These are phyloP conservation scores for Boletus vermiculosoides DNA, from an alignment of 768 basidiomycete species.

Conservation along the genomic window DNA sequence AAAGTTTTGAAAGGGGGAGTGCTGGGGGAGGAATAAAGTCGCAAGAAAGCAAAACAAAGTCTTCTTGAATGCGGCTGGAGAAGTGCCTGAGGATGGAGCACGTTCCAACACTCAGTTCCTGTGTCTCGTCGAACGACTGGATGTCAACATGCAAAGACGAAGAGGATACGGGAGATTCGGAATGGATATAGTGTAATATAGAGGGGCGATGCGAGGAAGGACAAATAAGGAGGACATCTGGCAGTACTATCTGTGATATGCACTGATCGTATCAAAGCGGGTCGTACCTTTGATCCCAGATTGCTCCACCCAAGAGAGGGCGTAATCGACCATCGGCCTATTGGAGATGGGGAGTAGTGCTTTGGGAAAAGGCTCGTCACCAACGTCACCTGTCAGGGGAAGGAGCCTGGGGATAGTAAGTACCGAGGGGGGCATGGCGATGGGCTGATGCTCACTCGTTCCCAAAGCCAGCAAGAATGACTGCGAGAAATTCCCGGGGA, in stretches of 20 bases:
- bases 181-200: conserved; percentile 83
- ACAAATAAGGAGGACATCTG: conserved; percentile 87
- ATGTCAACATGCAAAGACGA: conserved; percentile 72
- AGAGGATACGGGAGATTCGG: conserved; percentile 59
- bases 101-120: conserved; percentile 64
- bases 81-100: conserved; percentile 77
- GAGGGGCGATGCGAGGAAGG: conserved; percentile 71
- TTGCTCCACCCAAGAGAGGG: conserved; percentile 82
- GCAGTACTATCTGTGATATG: conserved; percentile 9
- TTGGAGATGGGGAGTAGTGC: conserved; percentile 87
- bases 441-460: conserved; percentile 58
- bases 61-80: conserved; percentile 69
- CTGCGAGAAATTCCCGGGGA: conserved; percentile 80
- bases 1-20: conserved; percentile 63
- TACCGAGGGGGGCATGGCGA: background rate
- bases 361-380: conserved; percentile 82
- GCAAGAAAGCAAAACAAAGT: conserved; percentile 89
- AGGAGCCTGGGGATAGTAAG: conserved; percentile 51
- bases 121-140: conserved; percentile 76
- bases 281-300: conserved; percentile 76
- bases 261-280: background rate
- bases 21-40: conserved; percentile 82
- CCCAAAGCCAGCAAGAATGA: conserved; percentile 91
- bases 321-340: conserved; percentile 81
- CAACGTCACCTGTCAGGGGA: conserved; percentile 74